Percentiles rank a stretch among this genome's conserved stretches.
phyloP scores from a whole-genome alignment of 78 protist genomes.

The Trichosphaerium sp. region DNA sequence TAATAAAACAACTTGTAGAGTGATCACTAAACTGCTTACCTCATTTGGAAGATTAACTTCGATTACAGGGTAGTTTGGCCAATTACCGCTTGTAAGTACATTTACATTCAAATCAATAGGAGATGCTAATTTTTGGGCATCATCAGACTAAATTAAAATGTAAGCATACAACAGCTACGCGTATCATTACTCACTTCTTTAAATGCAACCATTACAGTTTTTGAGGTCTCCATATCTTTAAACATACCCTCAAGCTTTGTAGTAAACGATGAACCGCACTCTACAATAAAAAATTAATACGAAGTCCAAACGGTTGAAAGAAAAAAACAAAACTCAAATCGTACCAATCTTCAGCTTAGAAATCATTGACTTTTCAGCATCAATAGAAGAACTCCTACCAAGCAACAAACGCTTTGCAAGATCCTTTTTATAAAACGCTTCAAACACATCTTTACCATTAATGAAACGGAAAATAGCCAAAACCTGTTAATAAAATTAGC shows the following conservation, averaged over 20 bases:
- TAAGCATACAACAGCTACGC: not conserved
- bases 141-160: not conserved
- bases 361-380: constrained; percentile 78
- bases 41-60: constrained; percentile 35
- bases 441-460: constrained; percentile 88
- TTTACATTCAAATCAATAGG: constrained; percentile 51
- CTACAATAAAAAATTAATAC: not conserved
- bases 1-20: not conserved
- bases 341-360: constrained; percentile 63
- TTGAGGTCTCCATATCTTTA: constrained; percentile 72
- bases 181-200: not conserved
- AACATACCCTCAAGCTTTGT: constrained; percentile 90
- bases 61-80: constrained; percentile 70
- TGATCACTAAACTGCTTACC: not conserved
- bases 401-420: constrained; percentile 84
- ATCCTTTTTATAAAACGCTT: constrained; percentile 91
- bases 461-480: constrained; percentile 69
- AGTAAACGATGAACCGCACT: constrained; percentile 85
- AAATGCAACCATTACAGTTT: constrained; percentile 41
- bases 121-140: not conserved
- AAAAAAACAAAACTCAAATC: not conserved
- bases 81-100: constrained; percentile 70
- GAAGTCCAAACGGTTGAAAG: not conserved
- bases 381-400: constrained; percentile 55
- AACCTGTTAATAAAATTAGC: constrained; percentile 42